Evolutionary conservation across 371 early-diverging fungal species (phyloP), one percentile per base, ranked within the genome.

Genomic region (Apophysomyces trapeziformis): DNA sequence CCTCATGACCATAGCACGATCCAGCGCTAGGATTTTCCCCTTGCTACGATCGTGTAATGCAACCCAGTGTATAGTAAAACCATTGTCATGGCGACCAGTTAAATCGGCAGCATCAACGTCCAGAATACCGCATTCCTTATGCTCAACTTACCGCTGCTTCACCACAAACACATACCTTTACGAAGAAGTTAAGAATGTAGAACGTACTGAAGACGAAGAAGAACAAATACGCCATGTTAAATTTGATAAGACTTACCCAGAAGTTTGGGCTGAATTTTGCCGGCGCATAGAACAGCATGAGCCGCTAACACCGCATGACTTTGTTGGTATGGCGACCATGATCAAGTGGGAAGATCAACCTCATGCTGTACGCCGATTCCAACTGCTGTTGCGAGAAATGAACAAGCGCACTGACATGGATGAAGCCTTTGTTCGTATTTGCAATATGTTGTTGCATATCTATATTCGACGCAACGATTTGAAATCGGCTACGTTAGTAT

Each of bases 401-500:
- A 68, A 67, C 21, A 58, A 60, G 41, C 63, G 71, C 11, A 46
- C 62, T 1, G 47, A 58, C 16, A 8, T 58, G n/a, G 45, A 39
- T 13, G n/a, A 59, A 13, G 65, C 61, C 0, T 79, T 78, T 44
- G 45, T 65, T 11, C 65, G 58, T 18, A 70, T 70, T 2, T 79
- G 77, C 67, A 82, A 79, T 37, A 77, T 76, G 71, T 57, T 82
- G 46, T 68, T 82, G 56, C 65, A 72, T 56, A n/a, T 64, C 9
- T 79, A 72, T 38, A 59, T 79, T 4, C 32, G 35, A 1, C 18
- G 63, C 4, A 60, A 60, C 1, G 70, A 79, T 46, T 16, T 79
- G 7, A 57, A 67, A 18, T 68, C 75, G 2, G 84, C 84, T 5
- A 64, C 47, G 50, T 26, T 70, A 5, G 71, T 80, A 5, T 71